Conservation (phyloP, 2,329 filamentous ascomycete species). For the Thielaviopsis ethacetica region DNA sequence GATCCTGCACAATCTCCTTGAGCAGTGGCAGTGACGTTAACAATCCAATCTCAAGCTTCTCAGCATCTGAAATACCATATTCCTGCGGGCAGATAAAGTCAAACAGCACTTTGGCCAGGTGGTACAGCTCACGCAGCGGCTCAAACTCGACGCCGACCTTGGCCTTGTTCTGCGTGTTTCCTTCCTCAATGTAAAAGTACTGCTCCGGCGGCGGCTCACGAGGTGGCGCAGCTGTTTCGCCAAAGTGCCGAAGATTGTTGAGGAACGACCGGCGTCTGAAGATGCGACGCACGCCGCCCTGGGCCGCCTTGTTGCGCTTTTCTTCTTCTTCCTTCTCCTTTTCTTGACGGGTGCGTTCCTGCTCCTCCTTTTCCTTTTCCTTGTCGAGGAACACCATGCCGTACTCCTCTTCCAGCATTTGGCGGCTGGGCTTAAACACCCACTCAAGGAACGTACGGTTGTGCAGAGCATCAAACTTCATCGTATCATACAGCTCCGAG, state of each 20-base stretch:
- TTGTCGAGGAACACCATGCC: constrained; percentile 19
- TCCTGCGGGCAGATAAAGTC: constrained; percentile 98
- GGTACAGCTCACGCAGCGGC: constrained; percentile 83
- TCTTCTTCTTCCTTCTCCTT: constrained; percentile 27
- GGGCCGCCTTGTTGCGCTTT: constrained; percentile 16
- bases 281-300: constrained; percentile 27
- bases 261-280: constrained; percentile 47
- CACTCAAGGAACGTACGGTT: constrained; percentile 94
- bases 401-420: constrained; percentile 58
- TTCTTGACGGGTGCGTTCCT: constrained; percentile 3
- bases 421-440: constrained; percentile 79
- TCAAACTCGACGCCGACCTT: constrained; percentile 75
- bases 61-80: constrained; percentile 86
- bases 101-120: constrained; percentile 84
- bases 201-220: constrained; percentile 33
- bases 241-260: constrained; percentile 31
- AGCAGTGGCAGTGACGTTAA: constrained; percentile 84
- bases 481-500: constrained; percentile 94
- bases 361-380: constrained; percentile 20
- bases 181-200: constrained; percentile 85
- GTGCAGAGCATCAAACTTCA: constrained; percentile 98
- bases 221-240: constrained; percentile 29
- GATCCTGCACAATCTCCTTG: constrained; percentile 90
- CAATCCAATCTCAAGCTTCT: constrained; percentile 97
- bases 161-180: constrained; percentile 54